These are phyloP conservation scores for Talaromyces rugulosus DNA, from an alignment of 2,329 filamentous ascomycete species.

Conservation along the genomic window DNA sequence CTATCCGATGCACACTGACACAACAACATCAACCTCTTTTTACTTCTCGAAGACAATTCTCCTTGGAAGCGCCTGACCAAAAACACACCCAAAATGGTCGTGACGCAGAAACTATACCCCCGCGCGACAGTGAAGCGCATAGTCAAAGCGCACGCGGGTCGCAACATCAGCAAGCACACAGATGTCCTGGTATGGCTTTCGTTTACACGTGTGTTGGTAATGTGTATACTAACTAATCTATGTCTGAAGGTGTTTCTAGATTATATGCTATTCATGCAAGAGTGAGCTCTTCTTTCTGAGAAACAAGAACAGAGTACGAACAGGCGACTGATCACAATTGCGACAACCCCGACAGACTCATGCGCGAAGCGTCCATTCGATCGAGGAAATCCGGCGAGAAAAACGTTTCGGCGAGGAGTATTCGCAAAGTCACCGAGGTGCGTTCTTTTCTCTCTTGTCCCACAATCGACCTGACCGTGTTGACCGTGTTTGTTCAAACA, in stretches of 20 bases:
- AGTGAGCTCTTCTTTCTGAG: slow-evolving; percentile 37
- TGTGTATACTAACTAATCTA: not conserved
- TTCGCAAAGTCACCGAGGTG: slow-evolving; percentile 74
- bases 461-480: not conserved
- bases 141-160: slow-evolving; percentile 80
- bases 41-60: not conserved
- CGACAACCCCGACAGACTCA: slow-evolving; percentile 50
- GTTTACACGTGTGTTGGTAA: not conserved
- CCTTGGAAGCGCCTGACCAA: not conserved
- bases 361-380: slow-evolving; percentile 75
- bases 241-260: slow-evolving; percentile 69
- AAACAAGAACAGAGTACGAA: not conserved
- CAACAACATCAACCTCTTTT: not conserved
- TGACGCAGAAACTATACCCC: slow-evolving; percentile 73
- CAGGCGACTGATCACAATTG: not conserved
- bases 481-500: slow-evolving; percentile 24
- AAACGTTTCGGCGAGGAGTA: slow-evolving; percentile 67
- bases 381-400: slow-evolving; percentile 71
- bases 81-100: slow-evolving; percentile 46
- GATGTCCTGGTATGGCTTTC: slow-evolving; percentile 66
- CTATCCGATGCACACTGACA: too few relatives aligned
- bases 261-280: slow-evolving; percentile 75
- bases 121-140: slow-evolving; percentile 83
- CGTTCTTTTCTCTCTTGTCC: slow-evolving; percentile 20
- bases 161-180: slow-evolving; percentile 75